Conservation (phyloP, 306 rosid genomes). For the Cucurbita ficifolia region DNA sequence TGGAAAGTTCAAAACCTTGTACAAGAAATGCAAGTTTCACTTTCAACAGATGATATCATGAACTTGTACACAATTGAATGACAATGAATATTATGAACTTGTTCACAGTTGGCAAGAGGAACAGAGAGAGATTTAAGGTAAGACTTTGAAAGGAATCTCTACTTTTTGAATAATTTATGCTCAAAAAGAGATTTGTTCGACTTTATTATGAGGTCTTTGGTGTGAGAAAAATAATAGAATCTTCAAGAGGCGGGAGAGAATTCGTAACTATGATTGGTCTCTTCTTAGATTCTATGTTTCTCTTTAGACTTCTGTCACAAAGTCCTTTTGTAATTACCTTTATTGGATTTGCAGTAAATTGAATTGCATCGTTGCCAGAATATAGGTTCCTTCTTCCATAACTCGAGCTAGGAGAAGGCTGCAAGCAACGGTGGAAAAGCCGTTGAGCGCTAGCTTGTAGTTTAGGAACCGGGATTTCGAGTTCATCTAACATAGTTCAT, state of each 20-base stretch:
- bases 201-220: no score
- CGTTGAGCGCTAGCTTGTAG: no score
- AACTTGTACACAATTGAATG: neutral
- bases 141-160: neutral
- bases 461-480: no score
- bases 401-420: no score
- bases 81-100: neutral
- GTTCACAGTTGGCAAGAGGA: neutral
- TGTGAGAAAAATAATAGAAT: no score
- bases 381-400: neutral
- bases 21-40: conserved; percentile 4
- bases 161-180: neutral
- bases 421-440: no score
- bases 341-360: no score
- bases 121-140: neutral
- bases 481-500: no score
- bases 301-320: neutral
- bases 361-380: neutral
- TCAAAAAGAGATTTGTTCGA: no score
- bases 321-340: neutral
- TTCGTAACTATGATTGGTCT: neutral
- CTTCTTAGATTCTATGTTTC: neutral
- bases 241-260: neutral
- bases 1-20: conserved; percentile 51
- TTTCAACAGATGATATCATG: neutral